Base-by-base conservation (phyloP, 306 rosid genomes). In the Rubus parviflorus region DNA sequence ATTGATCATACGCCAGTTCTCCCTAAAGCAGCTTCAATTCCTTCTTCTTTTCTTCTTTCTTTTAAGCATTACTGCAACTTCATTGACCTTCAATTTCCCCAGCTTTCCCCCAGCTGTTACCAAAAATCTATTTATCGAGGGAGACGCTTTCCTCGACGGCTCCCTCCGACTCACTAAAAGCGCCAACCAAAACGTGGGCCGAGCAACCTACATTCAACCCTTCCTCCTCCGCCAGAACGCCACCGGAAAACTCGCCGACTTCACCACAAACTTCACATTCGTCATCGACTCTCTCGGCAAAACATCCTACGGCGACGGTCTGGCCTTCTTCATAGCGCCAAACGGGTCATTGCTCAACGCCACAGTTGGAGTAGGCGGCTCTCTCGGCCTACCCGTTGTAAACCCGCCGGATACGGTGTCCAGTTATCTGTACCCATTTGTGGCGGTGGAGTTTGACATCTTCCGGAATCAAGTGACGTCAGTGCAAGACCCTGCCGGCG, bases 371-470 rank as follows among this genome's bases (percentile, higher is more conserved):
- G 8, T 47, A 60, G 82, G 87, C 23, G 80, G 86, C 35, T 75
- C 81, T 61, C 81, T 85, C 30, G 89, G 91, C 43, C 82, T 85
- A 15, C 52, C 84, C 17, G 72, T 35, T 41, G 61, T 41, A 0
- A 15, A 68, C 42, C 57, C 2, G 3, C 40, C 19, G 68, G 1
- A 38, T 7, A 16, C 67, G 4, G 80, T 76, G 47, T 49, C 51
- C 0, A 73, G 25, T 1, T 46, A 73, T 74, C 68, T 9, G 8
- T 66, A n/a, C 51, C 71, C 67, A 6, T 82, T 86, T 80, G 84
- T 82, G 15, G 86, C 81, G 0, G 83, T 82, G 61, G 89, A 85
- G 68, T 86, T 83, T 73, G 89, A 86, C 64, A 86, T 79, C 49
- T 76, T 0, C 5, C 0, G 0, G 3, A 72, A 73, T 2, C 0